Percentiles rank a stretch among this genome's conserved stretches.
Evolutionary conservation across 805 yeast species (phyloP).

Genomic region (Candida ascalaphidarum): DNA sequence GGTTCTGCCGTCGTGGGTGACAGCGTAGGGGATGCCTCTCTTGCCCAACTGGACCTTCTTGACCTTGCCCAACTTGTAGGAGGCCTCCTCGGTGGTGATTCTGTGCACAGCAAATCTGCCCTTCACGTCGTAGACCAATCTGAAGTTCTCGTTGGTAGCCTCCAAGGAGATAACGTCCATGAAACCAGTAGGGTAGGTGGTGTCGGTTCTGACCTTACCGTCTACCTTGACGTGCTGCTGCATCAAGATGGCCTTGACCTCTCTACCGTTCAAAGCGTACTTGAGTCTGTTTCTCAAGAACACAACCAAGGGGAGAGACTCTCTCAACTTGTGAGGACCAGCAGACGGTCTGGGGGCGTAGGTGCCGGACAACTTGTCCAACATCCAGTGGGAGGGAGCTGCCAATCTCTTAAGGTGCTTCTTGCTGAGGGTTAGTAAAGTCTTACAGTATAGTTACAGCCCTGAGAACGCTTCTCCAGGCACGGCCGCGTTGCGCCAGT

Average conservation of each 20-base stretch:
- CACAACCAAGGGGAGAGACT: slow-evolving; percentile 93
- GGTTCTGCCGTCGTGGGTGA: slow-evolving; percentile 99
- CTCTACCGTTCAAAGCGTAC: slow-evolving; percentile 98
- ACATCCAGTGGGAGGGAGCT: slow-evolving; percentile 99
- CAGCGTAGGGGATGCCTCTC: slow-evolving; percentile 97
- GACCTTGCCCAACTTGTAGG: slow-evolving; percentile 97
- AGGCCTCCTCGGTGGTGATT: slow-evolving; percentile 97
- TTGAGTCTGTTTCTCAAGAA: slow-evolving; percentile 97
- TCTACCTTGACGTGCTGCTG: slow-evolving; percentile 98
- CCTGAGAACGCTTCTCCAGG: no score
- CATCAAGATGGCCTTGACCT: slow-evolving; percentile 96
- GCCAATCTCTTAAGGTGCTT: slow-evolving; percentile 99
- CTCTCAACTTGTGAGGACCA: slow-evolving; percentile 99
- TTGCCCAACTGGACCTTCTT: slow-evolving; percentile 98
- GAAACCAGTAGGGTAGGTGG: slow-evolving; percentile 99
- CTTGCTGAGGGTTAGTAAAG: slow-evolving; percentile 55
- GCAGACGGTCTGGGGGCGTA: slow-evolving; percentile 99
- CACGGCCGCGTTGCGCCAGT: neutral
- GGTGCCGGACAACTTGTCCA: slow-evolving; percentile 98
- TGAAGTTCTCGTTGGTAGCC: slow-evolving; percentile 99
- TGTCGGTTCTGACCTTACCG: slow-evolving; percentile 98
- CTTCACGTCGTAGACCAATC: slow-evolving; percentile 96
- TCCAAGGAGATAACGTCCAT: slow-evolving; percentile 97
- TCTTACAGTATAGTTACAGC: neutral
- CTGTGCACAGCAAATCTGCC: slow-evolving; percentile 99